These are phyloP conservation scores for Kwoniella dejecticola DNA, from an alignment of 768 basidiomycete genomes.

Conservation along the genomic window DNA sequence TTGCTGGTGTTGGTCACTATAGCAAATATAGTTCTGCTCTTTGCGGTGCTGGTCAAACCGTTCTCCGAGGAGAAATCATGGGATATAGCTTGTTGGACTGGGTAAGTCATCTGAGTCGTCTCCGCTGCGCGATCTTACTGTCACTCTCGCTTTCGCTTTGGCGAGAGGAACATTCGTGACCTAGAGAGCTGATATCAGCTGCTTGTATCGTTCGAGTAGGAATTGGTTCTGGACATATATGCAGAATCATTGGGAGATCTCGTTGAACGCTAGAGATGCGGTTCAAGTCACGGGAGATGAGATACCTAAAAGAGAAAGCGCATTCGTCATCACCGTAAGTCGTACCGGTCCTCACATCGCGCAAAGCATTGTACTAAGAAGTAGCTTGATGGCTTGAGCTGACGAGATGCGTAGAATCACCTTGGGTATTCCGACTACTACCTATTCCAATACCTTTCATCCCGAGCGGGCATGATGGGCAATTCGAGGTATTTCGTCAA, in stretches of 20 bases:
- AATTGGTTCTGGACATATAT: constrained; percentile 42
- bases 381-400: too few species aligned
- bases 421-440: constrained; percentile 39
- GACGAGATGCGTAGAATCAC: constrained; percentile 33
- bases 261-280: constrained; percentile 23
- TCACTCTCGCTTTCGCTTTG: too few species aligned
- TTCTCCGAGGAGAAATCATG: constrained; percentile 34
- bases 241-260: constrained; percentile 41
- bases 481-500: constrained; percentile 43
- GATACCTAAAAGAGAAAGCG: constrained; percentile 32
- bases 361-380: background rate
- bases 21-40: constrained; percentile 28
- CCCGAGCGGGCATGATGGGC: constrained; percentile 36
- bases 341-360: background rate
- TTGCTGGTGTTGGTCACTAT: constrained; percentile 21
- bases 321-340: constrained; percentile 40
- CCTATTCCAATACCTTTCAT: constrained; percentile 36
- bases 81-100: constrained; percentile 37
- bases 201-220: constrained; percentile 11
- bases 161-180: too few species aligned
- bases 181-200: background rate
- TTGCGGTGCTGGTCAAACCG: constrained; percentile 32
- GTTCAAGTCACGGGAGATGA: constrained; percentile 30
- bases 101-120: constrained; percentile 24
- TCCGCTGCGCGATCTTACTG: too few species aligned